Conservation (phyloP, 1,284 basidiomycete species). For the Xerocomus amazonicus region DNA sequence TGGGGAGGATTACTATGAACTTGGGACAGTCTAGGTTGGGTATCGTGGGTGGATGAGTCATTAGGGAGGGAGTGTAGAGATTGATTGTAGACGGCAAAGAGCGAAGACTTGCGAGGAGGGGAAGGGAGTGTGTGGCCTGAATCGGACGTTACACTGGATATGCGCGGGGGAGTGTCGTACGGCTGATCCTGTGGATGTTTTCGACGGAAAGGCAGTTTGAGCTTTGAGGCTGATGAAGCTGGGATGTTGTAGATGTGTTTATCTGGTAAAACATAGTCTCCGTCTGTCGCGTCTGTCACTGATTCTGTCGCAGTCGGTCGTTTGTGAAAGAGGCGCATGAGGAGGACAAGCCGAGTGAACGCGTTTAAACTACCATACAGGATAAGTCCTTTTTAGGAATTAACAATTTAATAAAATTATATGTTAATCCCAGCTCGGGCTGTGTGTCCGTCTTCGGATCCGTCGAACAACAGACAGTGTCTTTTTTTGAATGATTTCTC, state of each 20-base stretch:
- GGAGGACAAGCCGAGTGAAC: no score
- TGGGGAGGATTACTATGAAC: not conserved
- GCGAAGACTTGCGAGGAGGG: conserved; percentile 54
- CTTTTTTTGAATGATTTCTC: no score
- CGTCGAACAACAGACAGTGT: no score
- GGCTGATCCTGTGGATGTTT: conserved; percentile 6
- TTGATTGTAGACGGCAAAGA: conserved; percentile 51
- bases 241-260: conserved; percentile 34
- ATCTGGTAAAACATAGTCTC: conserved; percentile 41
- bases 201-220: conserved; percentile 38
- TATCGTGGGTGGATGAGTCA: conserved; percentile 28
- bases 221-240: conserved; percentile 31
- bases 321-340: conserved; percentile 23
- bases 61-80: conserved; percentile 62
- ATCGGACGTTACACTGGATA: conserved; percentile 37
- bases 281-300: conserved; percentile 34
- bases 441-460: no score
- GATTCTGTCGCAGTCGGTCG: conserved; percentile 37
- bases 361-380: no score
- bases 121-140: conserved; percentile 36
- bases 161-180: conserved; percentile 7
- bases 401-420: no score
- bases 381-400: no score
- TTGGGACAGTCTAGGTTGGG: conserved; percentile 17
- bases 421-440: no score